Conservation (phyloP, 2,329 filamentous ascomycete genomes). For the Calonectria naviculata region DNA sequence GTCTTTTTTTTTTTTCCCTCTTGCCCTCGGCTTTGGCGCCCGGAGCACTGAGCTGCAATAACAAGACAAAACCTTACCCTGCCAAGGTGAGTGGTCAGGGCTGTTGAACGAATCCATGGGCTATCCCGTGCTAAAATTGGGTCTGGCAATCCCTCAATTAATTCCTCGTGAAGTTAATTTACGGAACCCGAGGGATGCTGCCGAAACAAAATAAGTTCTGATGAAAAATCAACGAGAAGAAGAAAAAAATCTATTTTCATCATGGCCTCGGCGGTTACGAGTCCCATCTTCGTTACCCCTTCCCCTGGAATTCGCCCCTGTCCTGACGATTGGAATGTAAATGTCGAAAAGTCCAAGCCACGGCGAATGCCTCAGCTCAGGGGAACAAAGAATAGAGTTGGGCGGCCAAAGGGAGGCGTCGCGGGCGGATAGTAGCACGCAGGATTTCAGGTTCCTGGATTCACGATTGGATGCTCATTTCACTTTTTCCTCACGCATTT, state of each 20-base stretch:
- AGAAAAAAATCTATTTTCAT: background rate
- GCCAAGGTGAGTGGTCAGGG: background rate
- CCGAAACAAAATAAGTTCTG: background rate
- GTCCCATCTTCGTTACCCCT: background rate
- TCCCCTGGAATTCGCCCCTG: background rate
- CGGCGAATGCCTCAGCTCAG: background rate
- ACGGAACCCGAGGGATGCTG: constrained; percentile 2
- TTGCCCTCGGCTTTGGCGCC: background rate
- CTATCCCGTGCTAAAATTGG: constrained; percentile 11
- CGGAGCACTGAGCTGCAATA: background rate
- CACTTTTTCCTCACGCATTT: background rate
- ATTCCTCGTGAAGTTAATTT: constrained; percentile 7
- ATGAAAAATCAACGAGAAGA: background rate
- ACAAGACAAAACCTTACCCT: background rate
- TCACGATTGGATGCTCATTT: background rate
- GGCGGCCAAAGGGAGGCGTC: background rate
- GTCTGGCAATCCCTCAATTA: constrained; percentile 10
- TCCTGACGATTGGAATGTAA: background rate
- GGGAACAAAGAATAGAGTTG: constrained; percentile 4
- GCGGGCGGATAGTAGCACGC: background rate
- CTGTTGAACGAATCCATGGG: constrained; percentile 10
- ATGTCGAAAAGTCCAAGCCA: background rate
- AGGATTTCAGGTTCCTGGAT: constrained; percentile 4
- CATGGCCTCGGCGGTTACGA: background rate
- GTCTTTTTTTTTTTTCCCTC: background rate